Conservation (phyloP, 768 basidiomycete species). For the Mycena galopus region DNA sequence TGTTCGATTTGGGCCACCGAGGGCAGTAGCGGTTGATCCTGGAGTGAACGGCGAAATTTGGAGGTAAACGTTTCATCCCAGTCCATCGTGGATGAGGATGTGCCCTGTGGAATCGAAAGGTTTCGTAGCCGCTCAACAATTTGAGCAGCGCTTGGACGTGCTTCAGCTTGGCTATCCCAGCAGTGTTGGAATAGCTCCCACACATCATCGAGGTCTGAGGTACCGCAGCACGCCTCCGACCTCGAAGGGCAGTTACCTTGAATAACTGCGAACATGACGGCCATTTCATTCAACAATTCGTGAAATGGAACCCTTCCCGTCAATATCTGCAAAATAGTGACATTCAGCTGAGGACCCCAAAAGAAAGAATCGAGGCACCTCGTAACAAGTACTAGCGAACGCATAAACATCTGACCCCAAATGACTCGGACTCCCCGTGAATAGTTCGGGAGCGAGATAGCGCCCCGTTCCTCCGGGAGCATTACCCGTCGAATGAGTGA, state of each 20-base stretch:
- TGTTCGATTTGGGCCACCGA: neutral
- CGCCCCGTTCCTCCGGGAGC: constrained; percentile 36
- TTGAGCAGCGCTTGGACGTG: neutral
- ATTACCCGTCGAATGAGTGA: constrained; percentile 24
- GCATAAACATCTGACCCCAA: constrained; percentile 44
- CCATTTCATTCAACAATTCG: too few species aligned
- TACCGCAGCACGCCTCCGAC: too few species aligned
- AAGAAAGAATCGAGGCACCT: too few species aligned
- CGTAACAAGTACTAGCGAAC: constrained; percentile 44
- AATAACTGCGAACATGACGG: too few species aligned
- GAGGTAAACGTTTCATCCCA: constrained; percentile 13
- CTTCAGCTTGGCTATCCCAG: neutral
- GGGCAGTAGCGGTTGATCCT: neutral
- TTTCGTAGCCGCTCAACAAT: neutral
- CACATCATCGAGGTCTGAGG: neutral
- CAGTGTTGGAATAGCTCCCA: constrained; percentile 19
- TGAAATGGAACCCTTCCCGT: too few species aligned
- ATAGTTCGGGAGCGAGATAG: constrained; percentile 45
- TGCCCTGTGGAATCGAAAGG: constrained; percentile 14
- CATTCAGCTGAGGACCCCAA: too few species aligned
- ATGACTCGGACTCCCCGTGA: constrained; percentile 30
- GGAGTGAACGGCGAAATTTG: constrained; percentile 16
- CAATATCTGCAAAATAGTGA: too few species aligned
- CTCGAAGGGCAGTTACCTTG: too few species aligned
- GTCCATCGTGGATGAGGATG: constrained; percentile 2